A percentile compares a stretch with the other conserved stretches of the same genome.
Conservation (phyloP, 2,329 filamentous ascomycete genomes). For the Neocatenulostroma microsporum region DNA sequence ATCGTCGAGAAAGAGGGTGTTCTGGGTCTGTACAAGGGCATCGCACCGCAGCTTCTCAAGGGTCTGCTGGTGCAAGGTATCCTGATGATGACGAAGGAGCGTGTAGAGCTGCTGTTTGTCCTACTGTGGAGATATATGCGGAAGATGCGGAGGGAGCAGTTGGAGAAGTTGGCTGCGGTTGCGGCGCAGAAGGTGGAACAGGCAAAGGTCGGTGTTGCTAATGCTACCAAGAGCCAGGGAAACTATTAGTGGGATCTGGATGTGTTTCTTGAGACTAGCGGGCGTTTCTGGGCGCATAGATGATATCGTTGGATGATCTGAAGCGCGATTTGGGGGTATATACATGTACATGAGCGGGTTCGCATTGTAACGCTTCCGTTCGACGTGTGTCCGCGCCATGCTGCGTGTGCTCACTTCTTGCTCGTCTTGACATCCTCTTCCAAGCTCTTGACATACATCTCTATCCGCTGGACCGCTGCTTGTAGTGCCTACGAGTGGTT, state of each 20-base stretch:
- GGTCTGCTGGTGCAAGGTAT: conserved; percentile 89
- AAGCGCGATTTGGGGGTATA: conserved; percentile 16
- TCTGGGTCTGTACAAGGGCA: conserved; percentile 88
- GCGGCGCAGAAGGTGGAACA: conserved; percentile 53
- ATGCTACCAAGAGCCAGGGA: conserved; percentile 5
- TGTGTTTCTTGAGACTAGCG: conserved; percentile 6
- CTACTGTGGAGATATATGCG: conserved; percentile 76
- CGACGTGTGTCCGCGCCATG: background rate
- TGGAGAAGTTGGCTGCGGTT: conserved; percentile 58
- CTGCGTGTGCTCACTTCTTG: conserved; percentile 49
- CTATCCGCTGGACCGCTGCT: conserved; percentile 76
- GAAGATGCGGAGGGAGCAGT: conserved; percentile 59
- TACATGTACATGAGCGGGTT: conserved; percentile 17
- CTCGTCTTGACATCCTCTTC: conserved; percentile 64
- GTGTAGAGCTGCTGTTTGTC: conserved; percentile 82
- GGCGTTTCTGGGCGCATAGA: conserved; percentile 10
- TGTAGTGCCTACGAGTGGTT: conserved; percentile 63
- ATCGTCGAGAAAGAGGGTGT: conserved; percentile 83
- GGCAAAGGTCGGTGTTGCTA: conserved; percentile 19
- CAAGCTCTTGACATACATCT: conserved; percentile 70
- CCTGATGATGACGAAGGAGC: conserved; percentile 98
- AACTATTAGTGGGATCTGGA: background rate
- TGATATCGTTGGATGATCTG: conserved; percentile 5
- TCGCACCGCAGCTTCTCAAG: conserved; percentile 87
- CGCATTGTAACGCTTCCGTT: background rate